Conservation (phyloP, 1,139 yeast species). For the Sugiyamaella japonica region DNA sequence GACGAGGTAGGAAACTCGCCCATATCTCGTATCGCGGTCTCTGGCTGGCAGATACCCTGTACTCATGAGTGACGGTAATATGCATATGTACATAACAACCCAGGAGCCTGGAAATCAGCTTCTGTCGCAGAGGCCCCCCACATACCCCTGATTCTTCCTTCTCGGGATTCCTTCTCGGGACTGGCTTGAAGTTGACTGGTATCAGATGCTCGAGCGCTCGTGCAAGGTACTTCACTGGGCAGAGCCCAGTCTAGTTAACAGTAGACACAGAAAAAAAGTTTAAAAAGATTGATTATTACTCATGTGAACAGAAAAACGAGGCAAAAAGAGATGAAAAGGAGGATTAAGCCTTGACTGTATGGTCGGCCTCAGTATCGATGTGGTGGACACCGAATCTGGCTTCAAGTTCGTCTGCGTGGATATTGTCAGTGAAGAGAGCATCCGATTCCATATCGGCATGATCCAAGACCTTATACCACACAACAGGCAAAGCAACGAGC, state of each 20-base stretch:
- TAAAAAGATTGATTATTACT: slow-evolving; percentile 4
- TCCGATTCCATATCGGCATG: slow-evolving; percentile 48
- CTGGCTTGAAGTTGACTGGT: not conserved
- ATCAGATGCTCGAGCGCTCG: not conserved
- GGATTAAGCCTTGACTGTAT: slow-evolving; percentile 2
- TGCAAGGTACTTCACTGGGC: not conserved
- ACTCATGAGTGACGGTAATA: too few relatives aligned
- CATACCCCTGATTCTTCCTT: not conserved
- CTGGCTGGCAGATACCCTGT: too few relatives aligned
- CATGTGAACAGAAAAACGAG: slow-evolving; percentile 13
- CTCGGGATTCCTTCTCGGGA: not conserved
- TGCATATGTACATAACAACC: not conserved
- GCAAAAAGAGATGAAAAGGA: not conserved
- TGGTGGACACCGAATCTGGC: slow-evolving; percentile 17
- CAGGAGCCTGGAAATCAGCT: too few relatives aligned
- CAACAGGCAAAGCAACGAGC: slow-evolving; percentile 44
- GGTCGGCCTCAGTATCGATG: not conserved
- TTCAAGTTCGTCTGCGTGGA: slow-evolving; percentile 25
- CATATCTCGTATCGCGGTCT: too few relatives aligned
- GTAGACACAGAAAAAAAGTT: not conserved
- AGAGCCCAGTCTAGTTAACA: not conserved
- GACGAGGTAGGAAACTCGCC: too few relatives aligned
- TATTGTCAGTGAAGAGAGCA: slow-evolving; percentile 23
- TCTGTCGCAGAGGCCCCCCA: not conserved
- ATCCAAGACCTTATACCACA: slow-evolving; percentile 49